These are phyloP conservation scores for Nicotiana otophora DNA, from an alignment of 257 asterid species.

Conservation along the genomic window DNA sequence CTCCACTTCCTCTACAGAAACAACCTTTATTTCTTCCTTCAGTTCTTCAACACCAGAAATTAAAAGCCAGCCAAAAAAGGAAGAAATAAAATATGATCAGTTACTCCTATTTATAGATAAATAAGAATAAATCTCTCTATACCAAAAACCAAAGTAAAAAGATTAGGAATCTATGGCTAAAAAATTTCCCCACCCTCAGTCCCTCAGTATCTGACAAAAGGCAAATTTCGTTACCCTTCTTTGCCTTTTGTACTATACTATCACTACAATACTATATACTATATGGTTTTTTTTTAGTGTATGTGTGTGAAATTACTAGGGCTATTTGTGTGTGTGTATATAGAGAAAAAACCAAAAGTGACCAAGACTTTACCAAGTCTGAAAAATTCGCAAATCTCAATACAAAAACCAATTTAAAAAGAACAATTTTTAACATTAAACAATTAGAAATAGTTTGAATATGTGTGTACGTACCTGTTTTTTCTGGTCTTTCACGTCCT, in stretches of 20 bases:
- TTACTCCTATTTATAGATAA: slow-evolving; percentile 23
- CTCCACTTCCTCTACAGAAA: slow-evolving; percentile 28
- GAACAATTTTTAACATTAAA: too few relatives aligned
- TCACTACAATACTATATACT: slow-evolving; percentile 42
- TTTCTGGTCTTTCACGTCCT: too few relatives aligned
- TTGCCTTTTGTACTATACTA: slow-evolving; percentile 4
- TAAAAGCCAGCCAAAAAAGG: slow-evolving; percentile 4
- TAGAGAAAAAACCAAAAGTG: neutral
- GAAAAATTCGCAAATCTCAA: too few relatives aligned
- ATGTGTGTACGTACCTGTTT: too few relatives aligned
- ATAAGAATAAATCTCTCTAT: neutral
- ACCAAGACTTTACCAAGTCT: neutral
- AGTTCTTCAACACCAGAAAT: neutral
- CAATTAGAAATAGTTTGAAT: too few relatives aligned
- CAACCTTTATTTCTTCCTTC: slow-evolving; percentile 13
- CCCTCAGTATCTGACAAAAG: slow-evolving; percentile 22
- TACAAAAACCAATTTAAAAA: too few relatives aligned
- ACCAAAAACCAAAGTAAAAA: slow-evolving; percentile 10
- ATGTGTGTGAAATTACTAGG: slow-evolving; percentile 16
- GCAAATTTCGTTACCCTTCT: neutral
- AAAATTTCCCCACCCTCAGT: slow-evolving; percentile 17
- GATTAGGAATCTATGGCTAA: slow-evolving; percentile 64
- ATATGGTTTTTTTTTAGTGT: slow-evolving; percentile 15
- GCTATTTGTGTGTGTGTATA: neutral
- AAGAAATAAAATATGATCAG: slow-evolving; percentile 29